Evolutionary conservation across 2,329 filamentous ascomycete genomes (phyloP), one percentile per base, ranked within the genome.

Genomic region (Trichoderma breve): DNA sequence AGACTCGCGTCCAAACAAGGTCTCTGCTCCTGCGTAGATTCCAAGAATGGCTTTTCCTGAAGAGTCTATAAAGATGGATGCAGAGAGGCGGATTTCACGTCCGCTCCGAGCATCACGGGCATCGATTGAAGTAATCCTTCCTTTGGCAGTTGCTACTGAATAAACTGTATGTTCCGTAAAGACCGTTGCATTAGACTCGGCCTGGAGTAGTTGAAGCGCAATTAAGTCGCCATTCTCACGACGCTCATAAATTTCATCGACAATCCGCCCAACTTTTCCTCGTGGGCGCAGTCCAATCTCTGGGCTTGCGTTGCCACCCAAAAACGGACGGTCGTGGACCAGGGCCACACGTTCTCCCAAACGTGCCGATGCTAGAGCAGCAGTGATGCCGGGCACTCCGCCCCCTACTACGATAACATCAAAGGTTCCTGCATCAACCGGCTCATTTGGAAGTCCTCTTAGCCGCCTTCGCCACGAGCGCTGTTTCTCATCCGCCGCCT

Each of bases 271-370:
- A 4, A 57, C 26, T 4, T 32, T 67, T 21, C 64, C 64, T 39
- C 64, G 47, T 11, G 64, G 64, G 36, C 51, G 47, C 12, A 67
- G 30, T 58, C 64, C 64, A 57, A 67, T 67, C 30, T 67, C 64
- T n/a, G 64, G 64, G 12, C 64, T 67, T 12, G 64, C 64, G 64
- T 67, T 67, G 28, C 64, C 64, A 32, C 64, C 64, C 30, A 57
- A 57, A 28, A 67, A 15, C 6, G 64, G 64, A 14, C 64, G 64
- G 28, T 67, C 64, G 6, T 67, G 64, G 43, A 67, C 47, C 21
- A 67, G 30, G 14, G 47, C 64, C 15, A 67, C 64, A 4, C 64
- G 64, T 5, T 67, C 51, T 58, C 64, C 64, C 26, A 67, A 21
- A 3, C 64, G 64, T 58, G 64, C 64, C 21, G 64, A 53, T 21